Evolutionary conservation across 2,329 filamentous ascomycete genomes (phyloP), one percentile per base, ranked within the genome.

Genomic region (Zasmidium angulare): DNA sequence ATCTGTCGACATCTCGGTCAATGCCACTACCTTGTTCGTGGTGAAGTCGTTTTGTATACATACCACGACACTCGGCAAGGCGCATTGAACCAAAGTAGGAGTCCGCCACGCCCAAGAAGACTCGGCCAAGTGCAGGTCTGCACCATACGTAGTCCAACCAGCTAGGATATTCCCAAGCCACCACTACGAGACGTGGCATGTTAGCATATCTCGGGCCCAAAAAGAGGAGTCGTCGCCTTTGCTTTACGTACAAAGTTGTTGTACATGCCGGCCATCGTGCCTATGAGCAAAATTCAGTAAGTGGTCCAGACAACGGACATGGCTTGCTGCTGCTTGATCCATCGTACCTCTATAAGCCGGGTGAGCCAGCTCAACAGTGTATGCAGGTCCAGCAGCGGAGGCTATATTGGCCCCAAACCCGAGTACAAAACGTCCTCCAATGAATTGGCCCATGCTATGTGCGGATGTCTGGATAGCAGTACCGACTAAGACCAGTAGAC

Each of bases 291-390:
- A n/a, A n/a, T n/a, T n/a, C n/a, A n/a, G n/a, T n/a, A n/a, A 23
- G 59, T 61, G 20, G 63, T 61, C 59, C 81, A 83, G n/a, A n/a
- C n/a, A n/a, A n/a, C n/a, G 2, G n/a, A n/a, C n/a, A n/a, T n/a
- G n/a, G n/a, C n/a, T n/a, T n/a, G n/a, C n/a, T n/a, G n/a, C n/a
- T n/a, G n/a, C n/a, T n/a, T n/a, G n/a, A n/a, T 84, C 84, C 73
- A 86, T 80, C 20, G 82, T 79, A 29, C 84, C 85, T 63, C 86
- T 79, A 68, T 84, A 85, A 2, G 81, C 81, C 0, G 86, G 85
- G 65, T 87, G 85, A 1, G 83, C 80, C 40, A 86, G 73, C 68
- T 88, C 85, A 51, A 85, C 81, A 14, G 82, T 82, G 68, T 87
- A 88, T 11, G 83, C 80, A 1, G 86, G 86, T 0, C 82, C 85